Evolutionary conservation across 371 early-diverging fungal species (phyloP).

Genomic region (Mycotypha africana): DNA sequence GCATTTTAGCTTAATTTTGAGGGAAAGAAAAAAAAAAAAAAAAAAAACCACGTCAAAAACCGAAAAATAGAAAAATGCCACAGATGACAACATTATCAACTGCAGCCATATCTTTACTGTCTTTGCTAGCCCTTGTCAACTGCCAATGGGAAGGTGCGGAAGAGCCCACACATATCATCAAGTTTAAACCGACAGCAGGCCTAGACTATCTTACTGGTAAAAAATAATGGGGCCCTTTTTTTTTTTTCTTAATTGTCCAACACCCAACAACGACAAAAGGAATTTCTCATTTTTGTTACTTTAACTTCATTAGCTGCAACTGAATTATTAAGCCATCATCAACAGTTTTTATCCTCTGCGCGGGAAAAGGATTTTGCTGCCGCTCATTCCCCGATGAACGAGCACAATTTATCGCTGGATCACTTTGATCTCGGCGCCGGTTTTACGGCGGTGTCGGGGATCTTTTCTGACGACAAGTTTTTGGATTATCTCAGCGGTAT

Average conservation of each 20-base stretch:
- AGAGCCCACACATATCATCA: conserved; percentile 21
- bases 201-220: too few species aligned
- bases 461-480: conserved; percentile 23
- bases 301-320: conserved; percentile 4
- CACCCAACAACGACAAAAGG: background rate
- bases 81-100: background rate
- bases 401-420: conserved; percentile 9
- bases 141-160: conserved; percentile 1
- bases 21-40: too few species aligned
- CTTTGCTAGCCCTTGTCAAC: conserved; percentile 1
- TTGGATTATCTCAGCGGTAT: conserved; percentile 22
- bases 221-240: conserved; percentile 2
- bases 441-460: conserved; percentile 15
- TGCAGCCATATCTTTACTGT: conserved; percentile 6
- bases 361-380: conserved; percentile 2
- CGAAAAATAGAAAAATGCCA: too few species aligned
- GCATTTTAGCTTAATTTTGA: too few species aligned
- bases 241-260: background rate
- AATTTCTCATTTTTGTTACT: background rate
- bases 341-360: conserved; percentile 8
- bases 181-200: conserved; percentile 13
- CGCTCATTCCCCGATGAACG: background rate
- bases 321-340: conserved; percentile 15
- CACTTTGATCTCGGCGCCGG: conserved; percentile 9
- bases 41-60: too few species aligned